phyloP scores from a whole-genome alignment of 768 basidiomycete genomes.

The Leucosporidium scottii region DNA sequence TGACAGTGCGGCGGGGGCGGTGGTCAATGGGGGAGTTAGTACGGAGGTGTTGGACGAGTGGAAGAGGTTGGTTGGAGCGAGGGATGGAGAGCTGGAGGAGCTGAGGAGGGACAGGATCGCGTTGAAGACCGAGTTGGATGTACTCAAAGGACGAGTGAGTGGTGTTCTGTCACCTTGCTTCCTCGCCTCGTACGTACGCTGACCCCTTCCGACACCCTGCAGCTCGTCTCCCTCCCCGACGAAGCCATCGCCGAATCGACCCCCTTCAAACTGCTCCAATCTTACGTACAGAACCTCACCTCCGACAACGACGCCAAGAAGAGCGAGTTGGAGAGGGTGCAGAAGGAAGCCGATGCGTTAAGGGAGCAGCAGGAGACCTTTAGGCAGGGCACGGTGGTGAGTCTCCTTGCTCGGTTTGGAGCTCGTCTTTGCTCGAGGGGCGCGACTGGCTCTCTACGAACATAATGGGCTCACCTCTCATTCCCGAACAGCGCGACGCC shows the following conservation, averaged over 20 bases:
- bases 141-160: conserved; percentile 49
- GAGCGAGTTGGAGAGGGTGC: conserved; percentile 41
- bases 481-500: conserved; percentile 38
- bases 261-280: conserved; percentile 55
- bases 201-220: not conserved
- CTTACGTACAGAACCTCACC: conserved; percentile 52
- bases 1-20: not conserved
- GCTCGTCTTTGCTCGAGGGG: too few relatives aligned
- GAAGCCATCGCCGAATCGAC: conserved; percentile 50
- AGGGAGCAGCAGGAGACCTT: conserved; percentile 34
- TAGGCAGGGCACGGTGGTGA: conserved; percentile 15
- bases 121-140: conserved; percentile 49
- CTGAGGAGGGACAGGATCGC: conserved; percentile 45
- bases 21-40: not conserved
- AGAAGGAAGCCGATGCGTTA: conserved; percentile 37
- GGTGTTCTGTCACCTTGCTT: conserved; percentile 11
- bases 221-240: conserved; percentile 41
- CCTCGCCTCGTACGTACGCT: not conserved
- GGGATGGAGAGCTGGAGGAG: conserved; percentile 46
- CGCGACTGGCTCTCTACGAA: not conserved
- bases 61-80: conserved; percentile 6
- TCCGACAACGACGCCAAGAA: conserved; percentile 47
- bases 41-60: conserved; percentile 24
- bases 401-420: not conserved
- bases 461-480: not conserved